Evolutionary conservation across 108 stramenopile genomes (phyloP), one percentile per base, ranked within the genome.

Genomic region (Nitzschia sp.): DNA sequence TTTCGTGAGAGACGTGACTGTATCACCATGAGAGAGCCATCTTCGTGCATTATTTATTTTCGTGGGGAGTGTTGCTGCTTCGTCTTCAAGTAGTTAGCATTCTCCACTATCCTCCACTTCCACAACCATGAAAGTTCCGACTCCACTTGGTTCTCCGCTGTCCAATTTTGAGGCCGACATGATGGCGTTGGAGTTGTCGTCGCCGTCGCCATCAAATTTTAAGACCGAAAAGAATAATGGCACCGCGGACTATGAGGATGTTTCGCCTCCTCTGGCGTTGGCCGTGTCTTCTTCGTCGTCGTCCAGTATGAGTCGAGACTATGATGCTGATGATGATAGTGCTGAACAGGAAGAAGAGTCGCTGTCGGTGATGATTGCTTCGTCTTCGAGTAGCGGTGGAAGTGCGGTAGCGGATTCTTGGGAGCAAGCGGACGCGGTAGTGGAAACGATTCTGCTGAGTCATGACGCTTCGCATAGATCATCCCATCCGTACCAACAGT

Each of bases 371-470:
- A 6, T 41, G 13, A 13, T 41, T 6, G 38, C 38, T 13, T 41
- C 38, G 38, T 41, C 38, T 41, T 41, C 38, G 11, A 41, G 38
- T 41, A 13, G 11, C 11, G 38, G 38, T 41, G 38, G 11, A 6
- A 11, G 11, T 6, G 38, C 38, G 13, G 13, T 41, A 11, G 38
- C 38, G 38, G 38, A 41, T 41, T 50, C 48, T 11, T 50, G 48
- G 48, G 48, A 50, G 19, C 48, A 50, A 50, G 48, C 48, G 16
- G 48, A 50, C 21, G 48, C 48, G 4, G 48, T 50, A n/a, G 48
- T 50, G 48, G 48, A 50, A 50, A 50, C 48, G 48, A 50, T 50
- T 50, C 19, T 50, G 13, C 9, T 50, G 17, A 41, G 13, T 13
- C 6, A 13, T 41, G 11, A 41, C 13, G 13, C 11, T 13, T 13